Conservation (phyloP, 73 alveolate species). For the Uronychia binucleata region DNA sequence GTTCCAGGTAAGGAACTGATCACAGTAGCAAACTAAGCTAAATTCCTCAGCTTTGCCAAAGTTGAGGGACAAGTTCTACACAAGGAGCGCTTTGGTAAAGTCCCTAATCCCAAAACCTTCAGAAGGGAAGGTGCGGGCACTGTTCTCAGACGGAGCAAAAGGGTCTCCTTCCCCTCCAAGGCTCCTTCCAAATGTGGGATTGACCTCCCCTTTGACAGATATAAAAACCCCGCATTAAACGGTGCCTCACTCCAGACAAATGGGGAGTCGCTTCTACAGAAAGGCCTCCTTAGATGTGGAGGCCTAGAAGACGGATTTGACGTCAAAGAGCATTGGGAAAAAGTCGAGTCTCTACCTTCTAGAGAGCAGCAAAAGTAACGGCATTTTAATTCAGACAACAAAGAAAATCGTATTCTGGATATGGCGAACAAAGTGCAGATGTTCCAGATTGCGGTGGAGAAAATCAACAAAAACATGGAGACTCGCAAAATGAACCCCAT, state of each 20-base stretch:
- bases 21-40: constrained; percentile 20
- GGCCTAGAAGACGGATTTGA: not conserved
- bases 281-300: not conserved
- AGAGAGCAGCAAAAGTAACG: not conserved
- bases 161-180: not conserved
- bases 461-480: constrained; percentile 50
- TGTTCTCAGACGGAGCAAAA: constrained; percentile 12
- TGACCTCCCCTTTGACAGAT: not conserved
- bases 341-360: not conserved
- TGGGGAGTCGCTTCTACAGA: not conserved
- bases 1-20: constrained; percentile 18
- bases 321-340: not conserved
- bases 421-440: constrained; percentile 54
- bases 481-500: constrained; percentile 29
- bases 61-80: constrained; percentile 44
- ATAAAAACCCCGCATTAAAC: not conserved
- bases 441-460: constrained; percentile 60
- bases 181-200: not conserved
- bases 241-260: not conserved
- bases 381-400: too few species aligned
- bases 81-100: constrained; percentile 49
- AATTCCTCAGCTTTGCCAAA: constrained; percentile 26
- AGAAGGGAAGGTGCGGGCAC: constrained; percentile 62
- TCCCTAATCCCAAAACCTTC: constrained; percentile 61
- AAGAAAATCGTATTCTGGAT: constrained; percentile 38